Percentiles rank a stretch among this genome's conserved stretches.
Evolutionary conservation across 106 monocot genomes (phyloP).

Genomic region (Iris macrosiphon): DNA sequence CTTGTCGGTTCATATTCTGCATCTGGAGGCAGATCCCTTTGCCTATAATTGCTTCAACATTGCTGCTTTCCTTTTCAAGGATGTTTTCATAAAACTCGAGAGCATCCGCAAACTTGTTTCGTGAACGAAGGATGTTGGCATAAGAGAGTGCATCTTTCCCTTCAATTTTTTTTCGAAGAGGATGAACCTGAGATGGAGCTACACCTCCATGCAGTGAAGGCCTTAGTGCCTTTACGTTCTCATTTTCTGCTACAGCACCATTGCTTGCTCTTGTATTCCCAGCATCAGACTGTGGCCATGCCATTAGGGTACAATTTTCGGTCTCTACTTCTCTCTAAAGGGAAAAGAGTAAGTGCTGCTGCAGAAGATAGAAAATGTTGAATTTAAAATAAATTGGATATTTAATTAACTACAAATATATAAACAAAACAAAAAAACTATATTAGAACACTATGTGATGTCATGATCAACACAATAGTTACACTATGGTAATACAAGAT

Average conservation of each 20-base stretch:
- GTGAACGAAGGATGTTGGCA: conserved; percentile 77
- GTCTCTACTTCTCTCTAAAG: too few species aligned
- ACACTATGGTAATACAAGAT: too few species aligned
- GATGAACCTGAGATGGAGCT: conserved; percentile 1
- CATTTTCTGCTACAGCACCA: conserved; percentile 20
- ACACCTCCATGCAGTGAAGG: conserved; percentile 10
- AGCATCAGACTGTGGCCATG: conserved; percentile 25
- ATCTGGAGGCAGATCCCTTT: conserved; percentile 90
- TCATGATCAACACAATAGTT: too few species aligned
- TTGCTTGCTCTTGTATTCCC: conserved; percentile 30
- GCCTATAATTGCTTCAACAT: conserved; percentile 84
- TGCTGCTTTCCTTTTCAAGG: conserved; percentile 49
- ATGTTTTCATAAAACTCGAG: conserved; percentile 60
- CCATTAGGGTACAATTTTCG: conserved; percentile 36
- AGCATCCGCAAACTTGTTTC: conserved; percentile 94
- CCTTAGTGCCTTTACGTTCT: conserved; percentile 24
- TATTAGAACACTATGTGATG: too few species aligned
- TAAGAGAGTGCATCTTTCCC: conserved; percentile 65
- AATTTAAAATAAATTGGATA: too few species aligned
- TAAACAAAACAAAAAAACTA: too few species aligned
- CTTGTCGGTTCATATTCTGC: conserved; percentile 48
- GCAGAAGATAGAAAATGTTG: too few species aligned
- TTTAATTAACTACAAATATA: too few species aligned
- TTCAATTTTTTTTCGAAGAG: conserved; percentile 28
- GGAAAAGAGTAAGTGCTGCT: too few species aligned